phyloP scores from a whole-genome alignment of 768 basidiomycete genomes.

The Pisolithus sp. region DNA sequence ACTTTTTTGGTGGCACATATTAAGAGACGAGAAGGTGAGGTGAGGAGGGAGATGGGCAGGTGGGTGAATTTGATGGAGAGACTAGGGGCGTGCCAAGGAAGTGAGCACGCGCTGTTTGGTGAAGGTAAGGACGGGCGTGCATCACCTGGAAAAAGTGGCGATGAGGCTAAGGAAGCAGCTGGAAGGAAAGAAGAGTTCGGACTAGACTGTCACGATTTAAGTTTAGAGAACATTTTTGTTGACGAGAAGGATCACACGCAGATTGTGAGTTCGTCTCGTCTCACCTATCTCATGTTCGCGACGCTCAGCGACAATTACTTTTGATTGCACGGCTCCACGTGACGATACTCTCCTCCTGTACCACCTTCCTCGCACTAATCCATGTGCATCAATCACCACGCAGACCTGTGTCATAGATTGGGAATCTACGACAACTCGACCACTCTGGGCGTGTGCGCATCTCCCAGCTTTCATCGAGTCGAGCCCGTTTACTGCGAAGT shows the following conservation, averaged over 20 bases:
- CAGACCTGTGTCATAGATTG: constrained; percentile 87
- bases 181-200: constrained; percentile 55
- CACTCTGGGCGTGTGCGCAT: constrained; percentile 81
- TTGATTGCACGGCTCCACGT: background rate
- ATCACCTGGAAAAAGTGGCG: too few relatives aligned
- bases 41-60: constrained; percentile 63
- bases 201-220: constrained; percentile 81
- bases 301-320: background rate
- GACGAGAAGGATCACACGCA: constrained; percentile 58
- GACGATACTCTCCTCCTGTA: background rate
- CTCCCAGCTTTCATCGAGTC: constrained; percentile 73
- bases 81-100: constrained; percentile 32
- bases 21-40: constrained; percentile 52
- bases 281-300: background rate
- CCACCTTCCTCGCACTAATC: background rate
- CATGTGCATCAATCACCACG: background rate
- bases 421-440: constrained; percentile 86
- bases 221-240: constrained; percentile 80
- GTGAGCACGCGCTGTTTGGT: constrained; percentile 7
- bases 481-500: constrained; percentile 65
- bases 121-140: background rate
- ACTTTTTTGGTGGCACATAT: constrained; percentile 75
- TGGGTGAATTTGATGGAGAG: constrained; percentile 67
- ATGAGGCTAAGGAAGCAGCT: constrained; percentile 7
- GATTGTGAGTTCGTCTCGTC: constrained; percentile 47